Evolutionary conservation across 345 rosid genomes (phyloP), one percentile per base, ranked within the genome.

Genomic region (Microthlaspi erraticum): DNA sequence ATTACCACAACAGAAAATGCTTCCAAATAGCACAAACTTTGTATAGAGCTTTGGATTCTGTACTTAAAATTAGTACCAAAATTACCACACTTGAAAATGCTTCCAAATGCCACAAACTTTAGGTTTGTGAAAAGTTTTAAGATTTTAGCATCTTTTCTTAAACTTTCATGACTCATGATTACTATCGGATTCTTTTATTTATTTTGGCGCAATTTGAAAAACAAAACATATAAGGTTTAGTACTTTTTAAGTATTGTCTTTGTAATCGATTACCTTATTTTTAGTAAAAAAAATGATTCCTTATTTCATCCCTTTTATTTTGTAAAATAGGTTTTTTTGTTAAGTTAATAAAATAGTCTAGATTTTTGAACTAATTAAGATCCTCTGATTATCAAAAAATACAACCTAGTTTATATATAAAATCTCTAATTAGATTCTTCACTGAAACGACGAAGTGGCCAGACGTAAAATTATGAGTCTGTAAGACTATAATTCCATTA

Each of bases 31-130:
- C 26, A 23, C 26, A 23, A 23, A 23, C 26, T 23, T n/a, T n/a
- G n/a, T n/a, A n/a, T n/a, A n/a, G n/a, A n/a, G 58, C 19, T 53
- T 54, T 32, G 55, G 59, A 54, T 50, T 9, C 10, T 46, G 52
- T 46, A 10, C 26, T 23, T 2, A 2, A 48, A 49, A 9, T 19
- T 49, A 49, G 53, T 10, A 49, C 53, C 31, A 19, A 20, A 37
- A 48, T 18, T 9, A 48, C 29, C 29, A 18, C 13, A 37, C 3
- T 37, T 37, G 11, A 37, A 37, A 37, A 37, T 2, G 12, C 4
- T 49, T 26, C 17, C 19, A 13, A 49, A 19, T 19, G 10, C 31
- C 53, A 49, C 53, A 49, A 49, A 49, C 31, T 46, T 46, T 8
- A 6, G 52, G 53, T 49, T 13, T 19, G 8, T 10, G 31, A 10